Percentiles rank a stretch among this genome's conserved stretches.
Conservation (phyloP, 2,329 filamentous ascomycete genomes). For the Ascochyta pisi region DNA sequence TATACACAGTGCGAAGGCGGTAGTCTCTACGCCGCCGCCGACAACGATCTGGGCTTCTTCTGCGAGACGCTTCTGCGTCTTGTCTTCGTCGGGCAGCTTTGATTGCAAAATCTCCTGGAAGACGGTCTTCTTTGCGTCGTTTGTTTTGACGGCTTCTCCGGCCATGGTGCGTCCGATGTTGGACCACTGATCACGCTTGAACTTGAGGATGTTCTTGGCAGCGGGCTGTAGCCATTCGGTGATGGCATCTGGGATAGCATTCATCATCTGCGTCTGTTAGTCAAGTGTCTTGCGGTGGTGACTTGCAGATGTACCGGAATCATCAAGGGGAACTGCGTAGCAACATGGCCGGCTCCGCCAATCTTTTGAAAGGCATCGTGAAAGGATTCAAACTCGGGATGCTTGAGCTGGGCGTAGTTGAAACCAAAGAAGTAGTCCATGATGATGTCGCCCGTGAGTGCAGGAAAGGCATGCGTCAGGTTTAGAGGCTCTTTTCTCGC, state of each 20-base stretch:
- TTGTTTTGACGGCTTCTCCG: constrained; percentile 39
- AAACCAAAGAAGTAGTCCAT: constrained; percentile 53
- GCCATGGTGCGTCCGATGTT: constrained; percentile 36
- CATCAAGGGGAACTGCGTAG: constrained; percentile 43
- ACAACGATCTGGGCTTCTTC: constrained; percentile 50
- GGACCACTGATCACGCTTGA: constrained; percentile 38
- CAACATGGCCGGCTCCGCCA: constrained; percentile 39
- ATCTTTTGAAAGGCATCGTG: constrained; percentile 45
- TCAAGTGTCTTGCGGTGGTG: not conserved
- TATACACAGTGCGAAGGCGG: constrained; percentile 40
- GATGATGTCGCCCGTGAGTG: constrained; percentile 56
- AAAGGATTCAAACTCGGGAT: constrained; percentile 45
- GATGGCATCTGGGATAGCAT: constrained; percentile 39
- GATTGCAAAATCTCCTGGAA: constrained; percentile 44
- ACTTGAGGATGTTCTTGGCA: constrained; percentile 39
- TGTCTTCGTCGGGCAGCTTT: constrained; percentile 44
- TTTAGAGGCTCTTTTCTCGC: constrained; percentile 40
- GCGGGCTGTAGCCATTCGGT: constrained; percentile 42
- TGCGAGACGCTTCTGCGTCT: constrained; percentile 46
- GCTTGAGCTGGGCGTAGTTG: constrained; percentile 42
- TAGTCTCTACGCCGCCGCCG: constrained; percentile 51
- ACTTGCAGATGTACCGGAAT: constrained; percentile 31
- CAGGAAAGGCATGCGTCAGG: constrained; percentile 46
- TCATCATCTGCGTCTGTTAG: constrained; percentile 35
- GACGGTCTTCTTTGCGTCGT: constrained; percentile 43